Base-by-base conservation (phyloP, 2,329 filamentous ascomycete species). In the Harringtonia aguacate region DNA sequence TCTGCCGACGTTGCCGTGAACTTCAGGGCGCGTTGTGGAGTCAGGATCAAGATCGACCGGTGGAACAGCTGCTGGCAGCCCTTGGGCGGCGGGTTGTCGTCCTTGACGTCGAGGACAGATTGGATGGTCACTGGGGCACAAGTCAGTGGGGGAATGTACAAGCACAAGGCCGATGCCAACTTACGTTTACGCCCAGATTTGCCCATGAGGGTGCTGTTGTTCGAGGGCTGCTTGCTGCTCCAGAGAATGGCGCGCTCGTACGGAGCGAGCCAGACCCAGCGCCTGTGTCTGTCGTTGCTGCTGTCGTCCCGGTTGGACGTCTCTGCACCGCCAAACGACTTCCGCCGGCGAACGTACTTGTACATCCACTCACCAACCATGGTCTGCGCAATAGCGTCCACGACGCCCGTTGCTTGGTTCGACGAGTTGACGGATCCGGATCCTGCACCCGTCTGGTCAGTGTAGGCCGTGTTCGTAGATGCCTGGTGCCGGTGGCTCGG, bases 281-380 rank as follows among this genome's bases (percentile, higher is more conserved):
- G 77, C 67, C 89, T 95, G 61, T 98, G 92, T 27, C 92, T 84
- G 52, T 84, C 81, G 50, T 78, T 80, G 62, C 85, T 80, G 50
- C 72, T 82, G 50, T 84, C 78, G 56, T 88, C 80, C 50, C 78
- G 78, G 30, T 74, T 73, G 48, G 72, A 77, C 21, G 68, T 72
- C 36, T 89, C 85, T 4, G 75, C 66, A 43, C 90, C 79, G 18
- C 87, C 87, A 59, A 98, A 97, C 0, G 90, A 94, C 65, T 89
- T 95, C 52, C 90, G 79, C 59, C 86, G 77, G 41, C 86, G 76
- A 29, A 90, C 84, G 56, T 94, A 92, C 62, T 94, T 94, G 69
- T 82, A 89, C 85, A 94, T 90, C 84, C 86, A 92, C 57, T 97
- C 92, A 31, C 92, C 92, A 27, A 98, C 87, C 92, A 98, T 98